These are phyloP conservation scores for Malassezia globosa DNA, from an alignment of 1,284 basidiomycete genomes.

Conservation along the genomic window DNA sequence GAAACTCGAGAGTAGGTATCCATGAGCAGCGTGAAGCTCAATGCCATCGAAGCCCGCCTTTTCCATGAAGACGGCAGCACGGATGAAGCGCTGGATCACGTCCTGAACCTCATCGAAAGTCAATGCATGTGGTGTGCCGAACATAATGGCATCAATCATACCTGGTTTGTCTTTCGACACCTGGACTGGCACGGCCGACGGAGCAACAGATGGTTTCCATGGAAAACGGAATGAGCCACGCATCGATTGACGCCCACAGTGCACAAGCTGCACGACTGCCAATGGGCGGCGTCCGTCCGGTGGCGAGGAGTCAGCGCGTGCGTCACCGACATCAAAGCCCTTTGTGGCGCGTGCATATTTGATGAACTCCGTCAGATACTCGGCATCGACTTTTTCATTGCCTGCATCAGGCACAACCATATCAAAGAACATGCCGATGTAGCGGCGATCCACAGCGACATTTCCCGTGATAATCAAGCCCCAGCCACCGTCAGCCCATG, in stretches of 20 bases:
- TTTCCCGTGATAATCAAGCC: conserved; percentile 83
- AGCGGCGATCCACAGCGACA: conserved; percentile 61
- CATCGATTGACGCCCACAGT: conserved; percentile 73
- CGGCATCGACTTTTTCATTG: conserved; percentile 27
- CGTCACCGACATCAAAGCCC: conserved; percentile 20
- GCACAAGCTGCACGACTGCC: conserved; percentile 65
- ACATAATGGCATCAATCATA: conserved; percentile 49
- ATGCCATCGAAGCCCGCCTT: conserved; percentile 75
- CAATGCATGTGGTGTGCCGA: conserved; percentile 51
- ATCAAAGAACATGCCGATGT: conserved; percentile 72
- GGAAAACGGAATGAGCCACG: conserved; percentile 59
- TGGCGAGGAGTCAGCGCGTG: conserved; percentile 25
- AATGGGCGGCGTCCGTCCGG: conserved; percentile 30
- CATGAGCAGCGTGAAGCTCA: conserved; percentile 77
- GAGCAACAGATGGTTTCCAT: conserved; percentile 59
- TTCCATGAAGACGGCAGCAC: conserved; percentile 59
- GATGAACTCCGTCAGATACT: conserved; percentile 37
- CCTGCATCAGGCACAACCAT: conserved; percentile 54
- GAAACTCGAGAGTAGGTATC: conserved; percentile 72
- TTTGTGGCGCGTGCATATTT: conserved; percentile 28
- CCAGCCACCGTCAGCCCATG: conserved; percentile 69
- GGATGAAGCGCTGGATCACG: conserved; percentile 60
- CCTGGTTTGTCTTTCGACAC: conserved; percentile 22
- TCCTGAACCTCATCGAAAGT: conserved; percentile 55
- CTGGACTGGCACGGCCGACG: conserved; percentile 59